Conservation (phyloP, 208 protist genomes). For the Crithidia bombi region DNA sequence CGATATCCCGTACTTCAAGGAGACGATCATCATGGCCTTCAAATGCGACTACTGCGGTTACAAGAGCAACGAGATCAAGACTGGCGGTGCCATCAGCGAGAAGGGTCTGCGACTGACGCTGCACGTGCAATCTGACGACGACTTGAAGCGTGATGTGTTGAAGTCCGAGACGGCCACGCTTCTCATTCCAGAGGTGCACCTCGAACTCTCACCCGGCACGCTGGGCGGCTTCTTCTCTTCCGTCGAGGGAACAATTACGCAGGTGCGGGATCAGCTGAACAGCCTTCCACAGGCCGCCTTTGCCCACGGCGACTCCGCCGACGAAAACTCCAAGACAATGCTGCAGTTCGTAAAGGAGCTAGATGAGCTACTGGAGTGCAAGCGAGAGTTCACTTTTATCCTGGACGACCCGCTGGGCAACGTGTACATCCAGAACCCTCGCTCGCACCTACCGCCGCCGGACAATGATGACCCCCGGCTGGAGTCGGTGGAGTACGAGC, state of each 20-base stretch:
- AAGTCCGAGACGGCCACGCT: conserved; percentile 93
- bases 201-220: conserved; percentile 89
- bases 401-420: conserved; percentile 94
- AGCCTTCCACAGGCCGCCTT: conserved; percentile 83
- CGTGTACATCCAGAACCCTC: conserved; percentile 93
- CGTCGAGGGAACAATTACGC: conserved; percentile 90
- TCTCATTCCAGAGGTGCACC: conserved; percentile 85
- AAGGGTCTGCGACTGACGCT: conserved; percentile 81
- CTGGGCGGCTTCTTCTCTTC: conserved; percentile 95
- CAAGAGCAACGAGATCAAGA: conserved; percentile 95
- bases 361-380: conserved; percentile 60
- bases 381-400: conserved; percentile 90
- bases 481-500: conserved; percentile 72
- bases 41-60: conserved; percentile 94
- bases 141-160: conserved; percentile 94
- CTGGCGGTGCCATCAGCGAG: conserved; percentile 82
- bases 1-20: conserved; percentile 96
- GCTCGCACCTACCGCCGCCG: conserved; percentile 81
- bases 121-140: conserved; percentile 69
- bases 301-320: conserved; percentile 71
- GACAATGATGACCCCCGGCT: conserved; percentile 90
- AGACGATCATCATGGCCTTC: conserved; percentile 95
- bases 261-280: conserved; percentile 88
- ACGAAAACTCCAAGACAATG: conserved; percentile 70
- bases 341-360: conserved; percentile 85